These are phyloP conservation scores for Pestalotiopsis sp. DNA, from an alignment of 2,329 filamentous ascomycete species.

Conservation along the genomic window DNA sequence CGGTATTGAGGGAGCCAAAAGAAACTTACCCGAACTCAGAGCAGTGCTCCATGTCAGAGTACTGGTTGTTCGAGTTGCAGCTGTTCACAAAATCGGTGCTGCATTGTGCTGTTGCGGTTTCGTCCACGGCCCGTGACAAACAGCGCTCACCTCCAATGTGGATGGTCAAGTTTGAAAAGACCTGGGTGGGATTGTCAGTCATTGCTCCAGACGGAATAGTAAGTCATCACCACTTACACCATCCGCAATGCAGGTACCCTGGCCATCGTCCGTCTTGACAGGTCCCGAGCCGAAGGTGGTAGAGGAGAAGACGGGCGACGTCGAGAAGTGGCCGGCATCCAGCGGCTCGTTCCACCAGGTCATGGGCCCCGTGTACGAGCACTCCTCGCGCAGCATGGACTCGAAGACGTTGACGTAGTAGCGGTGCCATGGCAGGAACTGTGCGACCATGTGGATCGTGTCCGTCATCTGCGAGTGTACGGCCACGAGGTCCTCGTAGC, in stretches of 20 bases:
- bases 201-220: not conserved
- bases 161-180: constrained; percentile 28
- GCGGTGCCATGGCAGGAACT: constrained; percentile 44
- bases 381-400: constrained; percentile 39
- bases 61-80: constrained; percentile 31
- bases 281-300: constrained; percentile 32
- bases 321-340: constrained; percentile 33
- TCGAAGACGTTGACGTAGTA: constrained; percentile 40
- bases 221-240: constrained; percentile 28
- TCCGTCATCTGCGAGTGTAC: constrained; percentile 37
- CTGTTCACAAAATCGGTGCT: constrained; percentile 32
- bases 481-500: constrained; percentile 41
- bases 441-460: constrained; percentile 33
- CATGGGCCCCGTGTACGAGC: constrained; percentile 36
- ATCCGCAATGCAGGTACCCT: constrained; percentile 33
- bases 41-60: constrained; percentile 34
- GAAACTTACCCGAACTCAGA: constrained; percentile 36
- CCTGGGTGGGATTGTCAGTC: constrained; percentile 20
- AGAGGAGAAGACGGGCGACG: constrained; percentile 32
- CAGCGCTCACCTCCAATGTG: constrained; percentile 36
- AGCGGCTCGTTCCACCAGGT: constrained; percentile 44
- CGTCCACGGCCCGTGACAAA: constrained; percentile 35
- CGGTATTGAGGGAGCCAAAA: not conserved
- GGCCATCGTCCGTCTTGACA: constrained; percentile 25
- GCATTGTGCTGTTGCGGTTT: constrained; percentile 31